A percentile compares a stretch with the other conserved stretches of the same genome.
Conservation (phyloP, 768 basidiomycete genomes). For the Trametes cubensis region DNA sequence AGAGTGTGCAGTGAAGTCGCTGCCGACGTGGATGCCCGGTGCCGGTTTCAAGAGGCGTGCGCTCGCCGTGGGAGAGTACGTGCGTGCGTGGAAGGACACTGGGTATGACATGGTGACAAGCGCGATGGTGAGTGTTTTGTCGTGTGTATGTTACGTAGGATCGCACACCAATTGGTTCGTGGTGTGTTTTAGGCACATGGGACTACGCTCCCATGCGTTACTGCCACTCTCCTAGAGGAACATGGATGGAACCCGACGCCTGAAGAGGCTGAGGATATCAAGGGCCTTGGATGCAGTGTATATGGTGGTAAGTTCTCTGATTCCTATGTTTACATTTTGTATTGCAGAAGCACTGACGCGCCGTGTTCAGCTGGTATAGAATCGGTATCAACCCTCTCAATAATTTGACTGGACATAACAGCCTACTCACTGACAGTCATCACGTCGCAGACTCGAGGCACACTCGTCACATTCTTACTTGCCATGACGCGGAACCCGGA, state of each 20-base stretch:
- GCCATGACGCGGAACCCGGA: slow-evolving; percentile 42
- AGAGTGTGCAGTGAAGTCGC: slow-evolving; percentile 19
- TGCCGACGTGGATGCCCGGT: slow-evolving; percentile 40
- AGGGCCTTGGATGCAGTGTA: slow-evolving; percentile 8
- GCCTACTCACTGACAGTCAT: neutral
- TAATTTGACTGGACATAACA: neutral
- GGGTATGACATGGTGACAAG: slow-evolving; percentile 22
- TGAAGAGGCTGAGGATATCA: slow-evolving; percentile 9
- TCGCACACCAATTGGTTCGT: too few relatives aligned
- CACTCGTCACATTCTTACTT: slow-evolving; percentile 41
- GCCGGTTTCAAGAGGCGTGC: slow-evolving; percentile 34
- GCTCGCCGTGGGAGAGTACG: slow-evolving; percentile 13
- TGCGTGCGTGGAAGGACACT: slow-evolving; percentile 28
- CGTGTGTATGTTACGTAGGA: neutral
- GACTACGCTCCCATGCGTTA: neutral
- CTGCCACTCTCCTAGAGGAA: neutral
- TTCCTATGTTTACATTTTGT: neutral
- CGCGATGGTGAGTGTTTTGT: neutral
- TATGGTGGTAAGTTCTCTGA: slow-evolving; percentile 6
- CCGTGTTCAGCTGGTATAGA: slow-evolving; percentile 11
- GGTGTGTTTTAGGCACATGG: neutral
- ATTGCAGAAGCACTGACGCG: neutral
- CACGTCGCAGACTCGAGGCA: slow-evolving; percentile 39
- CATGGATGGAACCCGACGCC: neutral
- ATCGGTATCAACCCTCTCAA: neutral